Base-by-base conservation (phyloP, 495 filamentous ascomycete genomes). In the Aspergillus panamensis region DNA sequence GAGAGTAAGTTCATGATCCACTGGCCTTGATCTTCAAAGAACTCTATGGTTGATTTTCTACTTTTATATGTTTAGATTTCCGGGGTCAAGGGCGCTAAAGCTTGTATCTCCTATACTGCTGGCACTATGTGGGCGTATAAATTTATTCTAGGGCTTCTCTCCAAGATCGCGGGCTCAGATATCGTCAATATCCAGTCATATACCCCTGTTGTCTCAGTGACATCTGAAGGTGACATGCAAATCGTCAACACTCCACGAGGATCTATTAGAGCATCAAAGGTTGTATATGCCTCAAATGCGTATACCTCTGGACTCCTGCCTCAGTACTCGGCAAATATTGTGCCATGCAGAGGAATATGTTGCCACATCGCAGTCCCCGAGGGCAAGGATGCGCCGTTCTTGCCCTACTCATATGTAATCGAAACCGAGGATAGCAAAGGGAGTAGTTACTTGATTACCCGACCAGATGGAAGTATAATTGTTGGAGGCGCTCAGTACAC, bases 281-380 rank as follows among this genome's bases (percentile, higher is more conserved):
- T 91, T 1, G 74, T 91, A 9, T 67, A 90, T 49, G 87, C 88
- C 10, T 90, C 87, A 8, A 92, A 92, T 55, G 88, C 84, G 19
- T 91, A 89, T 64, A 87, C 85, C 1, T 77, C 81, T 9, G 74
- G 72, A 4, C 68, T 91, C 2, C 73, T 80, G 19, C 77, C 80
- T 3, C 63, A 73, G 25, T 81, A 90, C 49, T 80, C 83, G 42
- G 79, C 79, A 3, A 62, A 78, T 6, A 84, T 91, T 32, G 79
- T 91, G 0, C 88, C 88, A 0, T 68, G 66, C 42, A 63, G 66
- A 39, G 73, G 73, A 0, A 60, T 91, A 13, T 79, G 87, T 25
- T 87, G 86, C 4, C 87, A 89, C 54, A 81, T 91, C 30, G 80
- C 79, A 0, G 81, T 82, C 6, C 86, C 32, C 60, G 75, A 47